phyloP scores from a whole-genome alignment of 2,329 filamentous ascomycete species.

The Aspergillus novoparasiticus region DNA sequence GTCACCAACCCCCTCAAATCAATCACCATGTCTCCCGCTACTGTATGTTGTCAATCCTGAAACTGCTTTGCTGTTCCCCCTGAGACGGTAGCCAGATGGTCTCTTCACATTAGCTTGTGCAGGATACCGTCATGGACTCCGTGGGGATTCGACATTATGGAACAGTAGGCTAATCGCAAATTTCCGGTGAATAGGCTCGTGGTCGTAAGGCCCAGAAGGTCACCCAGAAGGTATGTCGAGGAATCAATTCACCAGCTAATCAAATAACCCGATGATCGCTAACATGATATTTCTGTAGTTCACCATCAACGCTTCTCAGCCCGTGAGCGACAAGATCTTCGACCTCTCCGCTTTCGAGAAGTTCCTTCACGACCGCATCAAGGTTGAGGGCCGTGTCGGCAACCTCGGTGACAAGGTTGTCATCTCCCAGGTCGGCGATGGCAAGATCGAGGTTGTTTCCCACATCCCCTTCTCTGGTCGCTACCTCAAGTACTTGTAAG shows the following conservation, averaged over 20 bases:
- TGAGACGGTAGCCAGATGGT: conserved; percentile 31
- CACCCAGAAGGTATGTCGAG: conserved; percentile 49
- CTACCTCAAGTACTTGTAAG: conserved; percentile 99
- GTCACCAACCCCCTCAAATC: conserved; percentile 32
- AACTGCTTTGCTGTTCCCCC: conserved; percentile 94
- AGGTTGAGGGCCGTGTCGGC: conserved; percentile 96
- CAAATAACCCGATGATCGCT: background rate
- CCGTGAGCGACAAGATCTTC: conserved; percentile 99
- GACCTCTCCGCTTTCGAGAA: conserved; percentile 98
- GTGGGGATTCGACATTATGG: conserved; percentile 36
- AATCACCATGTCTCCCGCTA: conserved; percentile 79
- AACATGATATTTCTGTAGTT: conserved; percentile 60
- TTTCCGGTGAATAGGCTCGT: conserved; percentile 49
- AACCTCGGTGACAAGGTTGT: conserved; percentile 94
- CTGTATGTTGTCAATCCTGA: conserved; percentile 70
- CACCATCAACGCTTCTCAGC: conserved; percentile 99
- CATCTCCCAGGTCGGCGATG: conserved; percentile 89
- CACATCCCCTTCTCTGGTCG: conserved; percentile 98
- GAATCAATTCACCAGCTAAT: background rate
- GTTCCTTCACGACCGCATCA: conserved; percentile 99
- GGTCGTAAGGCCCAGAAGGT: conserved; percentile 52
- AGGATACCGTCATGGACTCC: background rate
- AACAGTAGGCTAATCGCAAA: conserved; percentile 94
- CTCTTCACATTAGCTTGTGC: conserved; percentile 5
- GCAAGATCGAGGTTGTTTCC: conserved; percentile 96